Evolutionary conservation across 106 monocot species (phyloP), one percentile per base, ranked within the genome.

Genomic region (Apostasia shenzhenica): DNA sequence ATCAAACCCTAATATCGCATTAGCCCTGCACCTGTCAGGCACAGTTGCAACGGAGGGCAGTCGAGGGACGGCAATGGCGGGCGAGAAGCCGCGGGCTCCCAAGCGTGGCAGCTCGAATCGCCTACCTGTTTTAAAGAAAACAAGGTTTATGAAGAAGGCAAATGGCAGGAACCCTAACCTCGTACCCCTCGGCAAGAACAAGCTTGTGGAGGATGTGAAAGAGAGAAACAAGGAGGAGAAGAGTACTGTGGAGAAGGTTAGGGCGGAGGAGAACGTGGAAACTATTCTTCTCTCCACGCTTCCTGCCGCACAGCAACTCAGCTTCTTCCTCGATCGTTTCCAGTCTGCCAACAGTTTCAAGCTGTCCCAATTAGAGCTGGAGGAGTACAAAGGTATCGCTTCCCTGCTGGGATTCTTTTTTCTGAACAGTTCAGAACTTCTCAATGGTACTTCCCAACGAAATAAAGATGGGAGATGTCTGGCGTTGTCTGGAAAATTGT

Each of bases 361-460:
- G 53, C 75, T 83, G 43, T 83, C 83, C 1, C 68, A 76, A 63
- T 68, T 83, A 41, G 83, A 83, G 55, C 45, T 79, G 61, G 79
- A 83, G 53, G 76, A 63, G 46, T 83, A 72, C 47, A 83, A 59
- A 73, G 83, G 83, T 83, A 8, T 3, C 10, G 14, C 13, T 60
- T 67, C 9, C 26, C 26, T 26, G 26, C 26, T 26, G 26, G 26
- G 26, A 26, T 26, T 26, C 26, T 26, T 26, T 26, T 26, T 26
- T 26, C 26, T 26, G 26, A 26, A 26, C 26, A 26, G 26, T 26
- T 26, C 26, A 26, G 26, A 26, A 26, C 26, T 26, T 26, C 26
- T 26, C 26, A 26, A 26, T 26, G 26, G 26, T 26, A 26, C 26
- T 26, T 26, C 26, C 26, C 26, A 26, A 26, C 26, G 26, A 26